Percentiles rank a stretch among this genome's conserved stretches.
Conservation (phyloP, 2,329 filamentous ascomycete genomes). For the Aotearoamyces nothofagi region DNA sequence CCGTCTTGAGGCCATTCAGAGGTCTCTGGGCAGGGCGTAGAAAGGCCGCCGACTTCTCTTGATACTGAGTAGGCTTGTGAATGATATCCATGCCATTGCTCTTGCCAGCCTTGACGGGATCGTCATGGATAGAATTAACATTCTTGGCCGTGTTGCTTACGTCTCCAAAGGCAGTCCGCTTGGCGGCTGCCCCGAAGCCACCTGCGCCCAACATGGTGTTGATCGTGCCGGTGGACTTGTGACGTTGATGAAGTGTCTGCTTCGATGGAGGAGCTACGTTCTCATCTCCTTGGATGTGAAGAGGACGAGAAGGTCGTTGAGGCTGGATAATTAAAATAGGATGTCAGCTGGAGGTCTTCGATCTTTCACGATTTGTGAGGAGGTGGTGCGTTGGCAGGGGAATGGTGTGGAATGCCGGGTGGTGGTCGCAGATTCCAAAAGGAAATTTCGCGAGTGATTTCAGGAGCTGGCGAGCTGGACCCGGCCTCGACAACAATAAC, state of each 20-base stretch:
- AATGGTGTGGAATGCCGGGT: conserved; percentile 1
- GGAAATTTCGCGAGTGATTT: too few relatives aligned
- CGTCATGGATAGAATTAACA: conserved; percentile 33
- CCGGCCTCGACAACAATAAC: conserved; percentile 6
- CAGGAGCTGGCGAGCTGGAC: too few relatives aligned
- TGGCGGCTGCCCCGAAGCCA: conserved; percentile 47
- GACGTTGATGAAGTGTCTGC: conserved; percentile 58
- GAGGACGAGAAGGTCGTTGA: conserved; percentile 43
- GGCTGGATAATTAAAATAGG: conserved; percentile 50
- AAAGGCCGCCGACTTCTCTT: conserved; percentile 27
- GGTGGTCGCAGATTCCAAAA: too few relatives aligned
- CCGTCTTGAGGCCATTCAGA: conserved; percentile 16
- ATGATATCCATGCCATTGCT: conserved; percentile 12
- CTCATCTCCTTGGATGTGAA: conserved; percentile 53
- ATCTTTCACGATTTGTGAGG: conserved; percentile 3
- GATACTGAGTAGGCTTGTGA: conserved; percentile 13
- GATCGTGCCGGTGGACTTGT: conserved; percentile 63
- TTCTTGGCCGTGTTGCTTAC: conserved; percentile 51
- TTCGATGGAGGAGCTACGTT: conserved; percentile 41
- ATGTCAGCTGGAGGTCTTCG: background rate
- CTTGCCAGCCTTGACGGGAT: conserved; percentile 33
- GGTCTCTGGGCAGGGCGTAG: conserved; percentile 49
- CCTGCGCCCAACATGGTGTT: conserved; percentile 31
- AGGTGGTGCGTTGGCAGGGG: conserved; percentile 3
- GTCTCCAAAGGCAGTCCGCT: conserved; percentile 70